Evolutionary conservation across 441 rosid species (phyloP).

Genomic region (Populus hybrid): DNA sequence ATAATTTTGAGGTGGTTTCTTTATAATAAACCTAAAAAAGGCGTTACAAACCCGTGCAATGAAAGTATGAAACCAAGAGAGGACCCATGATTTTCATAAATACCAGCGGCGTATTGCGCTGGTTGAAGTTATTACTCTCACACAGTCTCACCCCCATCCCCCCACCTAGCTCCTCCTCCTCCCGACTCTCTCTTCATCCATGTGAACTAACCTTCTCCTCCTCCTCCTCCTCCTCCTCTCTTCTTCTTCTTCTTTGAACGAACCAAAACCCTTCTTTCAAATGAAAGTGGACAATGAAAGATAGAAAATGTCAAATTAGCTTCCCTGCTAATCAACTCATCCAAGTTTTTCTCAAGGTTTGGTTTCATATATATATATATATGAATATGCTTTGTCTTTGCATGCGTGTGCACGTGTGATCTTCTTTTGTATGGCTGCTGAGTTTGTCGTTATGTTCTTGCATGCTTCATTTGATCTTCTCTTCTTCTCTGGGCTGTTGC

Average conservation of each 20-base stretch:
- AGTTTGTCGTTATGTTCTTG: not conserved
- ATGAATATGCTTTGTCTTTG: no score
- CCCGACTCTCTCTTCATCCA: not conserved
- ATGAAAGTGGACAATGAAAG: not conserved
- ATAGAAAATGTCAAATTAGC: not conserved
- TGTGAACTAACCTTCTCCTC: not conserved
- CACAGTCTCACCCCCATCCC: not conserved
- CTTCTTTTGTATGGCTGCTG: not conserved
- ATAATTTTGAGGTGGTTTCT: not conserved
- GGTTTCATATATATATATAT: not conserved
- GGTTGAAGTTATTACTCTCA: constrained; percentile 29
- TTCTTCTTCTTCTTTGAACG: not conserved
- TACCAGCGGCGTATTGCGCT: constrained; percentile 44
- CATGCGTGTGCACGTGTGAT: not conserved
- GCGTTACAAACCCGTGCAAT: constrained; percentile 15
- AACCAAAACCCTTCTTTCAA: not conserved
- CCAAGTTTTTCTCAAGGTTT: not conserved
- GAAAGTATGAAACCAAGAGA: constrained; percentile 2
- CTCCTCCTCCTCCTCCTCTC: constrained; percentile 10
- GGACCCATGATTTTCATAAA: constrained; percentile 50
- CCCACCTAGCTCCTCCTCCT: not conserved
- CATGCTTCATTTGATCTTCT: not conserved
- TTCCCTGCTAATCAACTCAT: not conserved
- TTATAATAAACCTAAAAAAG: not conserved
- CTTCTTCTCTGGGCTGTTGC: not conserved